phyloP scores from a whole-genome alignment of 192 early-diverging fungal genomes.

The Coemansia sp. region DNA sequence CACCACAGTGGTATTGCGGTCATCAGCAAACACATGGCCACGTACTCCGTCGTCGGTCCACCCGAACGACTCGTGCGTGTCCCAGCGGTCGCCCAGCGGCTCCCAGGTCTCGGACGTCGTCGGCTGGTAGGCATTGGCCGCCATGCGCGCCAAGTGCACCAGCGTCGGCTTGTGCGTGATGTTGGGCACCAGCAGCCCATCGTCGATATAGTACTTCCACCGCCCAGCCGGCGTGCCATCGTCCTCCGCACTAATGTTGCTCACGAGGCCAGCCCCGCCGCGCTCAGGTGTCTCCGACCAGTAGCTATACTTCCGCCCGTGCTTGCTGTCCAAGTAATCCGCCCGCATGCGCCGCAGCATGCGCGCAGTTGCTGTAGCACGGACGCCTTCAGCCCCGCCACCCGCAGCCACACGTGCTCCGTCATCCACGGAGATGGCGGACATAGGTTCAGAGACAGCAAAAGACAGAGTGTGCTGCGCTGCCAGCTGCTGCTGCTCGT shows the following conservation, averaged over 20 bases:
- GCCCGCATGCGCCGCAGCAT: constrained; percentile 34
- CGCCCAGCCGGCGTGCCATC: constrained; percentile 20
- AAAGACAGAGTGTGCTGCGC: constrained; percentile 28
- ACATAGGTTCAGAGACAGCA: background rate
- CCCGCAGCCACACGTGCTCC: background rate
- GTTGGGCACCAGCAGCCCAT: constrained; percentile 67
- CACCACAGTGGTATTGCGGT: constrained; percentile 67
- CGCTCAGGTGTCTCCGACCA: constrained; percentile 28
- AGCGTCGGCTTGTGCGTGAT: constrained; percentile 73
- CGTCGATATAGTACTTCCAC: constrained; percentile 55
- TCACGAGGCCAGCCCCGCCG: background rate
- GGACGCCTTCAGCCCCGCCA: constrained; percentile 6
- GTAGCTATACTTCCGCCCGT: constrained; percentile 47
- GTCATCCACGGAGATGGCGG: constrained; percentile 1
- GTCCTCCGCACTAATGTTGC: background rate
- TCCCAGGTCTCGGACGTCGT: constrained; percentile 67
- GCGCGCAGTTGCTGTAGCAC: constrained; percentile 30
- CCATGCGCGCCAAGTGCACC: constrained; percentile 76
- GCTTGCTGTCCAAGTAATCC: constrained; percentile 38
- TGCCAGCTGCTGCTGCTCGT: constrained; percentile 7
- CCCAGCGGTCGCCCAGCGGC: constrained; percentile 68
- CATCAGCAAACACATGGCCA: constrained; percentile 86
- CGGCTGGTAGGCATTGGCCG: constrained; percentile 82
- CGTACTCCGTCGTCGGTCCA: constrained; percentile 76
- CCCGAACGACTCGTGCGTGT: constrained; percentile 69